Evolutionary conservation across 805 yeast genomes (phyloP).

Genomic region (Ogataea kodamae): DNA sequence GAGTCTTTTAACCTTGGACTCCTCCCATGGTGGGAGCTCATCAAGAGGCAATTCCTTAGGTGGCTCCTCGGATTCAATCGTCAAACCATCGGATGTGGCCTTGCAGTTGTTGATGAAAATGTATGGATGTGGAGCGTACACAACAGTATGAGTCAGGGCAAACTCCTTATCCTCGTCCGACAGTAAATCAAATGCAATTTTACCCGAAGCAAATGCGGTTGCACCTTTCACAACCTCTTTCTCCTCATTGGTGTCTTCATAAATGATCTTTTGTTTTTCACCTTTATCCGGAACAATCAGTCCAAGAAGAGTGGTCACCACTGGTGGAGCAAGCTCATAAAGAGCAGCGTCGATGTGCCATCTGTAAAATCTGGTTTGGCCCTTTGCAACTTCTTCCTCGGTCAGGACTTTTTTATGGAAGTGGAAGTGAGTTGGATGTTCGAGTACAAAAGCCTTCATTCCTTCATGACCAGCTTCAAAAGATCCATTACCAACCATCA

Average conservation of each 20-base stretch:
- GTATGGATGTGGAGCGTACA: conserved; percentile 91
- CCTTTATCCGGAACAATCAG: conserved; percentile 70
- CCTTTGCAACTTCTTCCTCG: conserved; percentile 57
- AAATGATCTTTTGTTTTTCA: conserved; percentile 61
- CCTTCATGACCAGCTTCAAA: conserved; percentile 44
- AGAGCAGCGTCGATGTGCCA: conserved; percentile 94
- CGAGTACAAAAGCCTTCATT: conserved; percentile 52
- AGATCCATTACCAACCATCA: conserved; percentile 80
- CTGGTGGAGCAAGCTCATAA: conserved; percentile 82
- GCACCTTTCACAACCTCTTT: conserved; percentile 77
- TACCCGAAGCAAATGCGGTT: conserved; percentile 87
- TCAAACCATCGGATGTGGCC: conserved; percentile 83
- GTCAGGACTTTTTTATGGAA: conserved; percentile 71
- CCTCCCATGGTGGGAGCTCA: conserved; percentile 81
- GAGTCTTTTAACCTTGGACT: conserved; percentile 65
- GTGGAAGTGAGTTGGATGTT: conserved; percentile 80
- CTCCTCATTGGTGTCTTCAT: conserved; percentile 63
- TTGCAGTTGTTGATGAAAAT: conserved; percentile 76
- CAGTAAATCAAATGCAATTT: conserved; percentile 64
- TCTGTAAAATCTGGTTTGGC: conserved; percentile 79
- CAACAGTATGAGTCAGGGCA: conserved; percentile 75
- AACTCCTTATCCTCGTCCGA: conserved; percentile 67
- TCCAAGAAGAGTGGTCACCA: conserved; percentile 80
- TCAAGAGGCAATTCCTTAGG: conserved; percentile 65
- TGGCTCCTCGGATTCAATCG: conserved; percentile 67